Evolutionary conservation across 2,329 filamentous ascomycete genomes (phyloP).

Genomic region (Alternaria sp.): DNA sequence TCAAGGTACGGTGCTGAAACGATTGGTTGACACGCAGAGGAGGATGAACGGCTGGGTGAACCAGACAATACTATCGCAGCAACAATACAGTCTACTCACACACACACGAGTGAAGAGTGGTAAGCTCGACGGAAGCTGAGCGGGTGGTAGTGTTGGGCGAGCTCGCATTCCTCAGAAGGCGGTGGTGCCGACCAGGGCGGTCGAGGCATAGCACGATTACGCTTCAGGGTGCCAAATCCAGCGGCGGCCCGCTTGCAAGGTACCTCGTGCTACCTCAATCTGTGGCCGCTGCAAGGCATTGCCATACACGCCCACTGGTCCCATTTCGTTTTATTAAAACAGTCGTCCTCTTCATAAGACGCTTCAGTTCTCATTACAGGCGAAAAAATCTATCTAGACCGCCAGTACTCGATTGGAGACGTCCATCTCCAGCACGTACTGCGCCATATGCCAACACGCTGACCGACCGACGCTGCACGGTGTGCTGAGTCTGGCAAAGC

Average conservation of each 20-base stretch:
- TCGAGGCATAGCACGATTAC: conserved; percentile 47
- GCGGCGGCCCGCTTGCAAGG: conserved; percentile 41
- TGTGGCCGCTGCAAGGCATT: conserved; percentile 45
- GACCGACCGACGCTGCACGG: conserved; percentile 27
- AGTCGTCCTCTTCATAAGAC: conserved; percentile 7
- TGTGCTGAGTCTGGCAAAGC: conserved; percentile 37
- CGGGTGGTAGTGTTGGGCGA: conserved; percentile 42
- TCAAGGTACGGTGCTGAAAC: conserved; percentile 51
- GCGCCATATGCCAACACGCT: conserved; percentile 33
- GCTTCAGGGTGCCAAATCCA: conserved; percentile 42
- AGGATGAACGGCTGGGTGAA: conserved; percentile 39
- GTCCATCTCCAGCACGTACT: conserved; percentile 9
- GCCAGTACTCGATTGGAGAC: conserved; percentile 14
- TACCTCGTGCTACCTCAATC: conserved; percentile 44
- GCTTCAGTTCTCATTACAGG: conserved; percentile 2
- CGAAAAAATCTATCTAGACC: background rate
- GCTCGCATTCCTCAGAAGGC: conserved; percentile 40
- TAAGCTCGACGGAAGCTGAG: conserved; percentile 19
- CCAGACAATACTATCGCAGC: conserved; percentile 20
- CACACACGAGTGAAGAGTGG: conserved; percentile 13
- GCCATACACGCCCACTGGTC: conserved; percentile 24
- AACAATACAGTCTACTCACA: conserved; percentile 14
- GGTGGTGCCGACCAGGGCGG: conserved; percentile 47
- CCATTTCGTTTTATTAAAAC: conserved; percentile 32
- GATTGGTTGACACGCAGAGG: conserved; percentile 50